phyloP scores from a whole-genome alignment of 148 eudicot species.

The Rhododendron kiyosumense region DNA sequence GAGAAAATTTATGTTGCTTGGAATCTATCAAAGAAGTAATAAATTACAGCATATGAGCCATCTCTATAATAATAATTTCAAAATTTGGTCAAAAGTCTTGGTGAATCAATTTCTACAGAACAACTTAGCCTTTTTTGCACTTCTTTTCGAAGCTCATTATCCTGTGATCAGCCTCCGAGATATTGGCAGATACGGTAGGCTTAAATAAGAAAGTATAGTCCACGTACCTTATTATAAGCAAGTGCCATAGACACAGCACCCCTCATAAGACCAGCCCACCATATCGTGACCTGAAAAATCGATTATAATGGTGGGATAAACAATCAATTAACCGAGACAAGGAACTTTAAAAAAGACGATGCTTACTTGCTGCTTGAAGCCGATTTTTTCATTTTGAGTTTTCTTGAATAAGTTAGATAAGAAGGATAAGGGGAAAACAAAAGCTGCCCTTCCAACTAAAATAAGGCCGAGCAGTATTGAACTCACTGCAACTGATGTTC shows the following conservation, averaged over 20 bases:
- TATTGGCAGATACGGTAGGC: not conserved
- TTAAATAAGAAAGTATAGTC: not conserved
- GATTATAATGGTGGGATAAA: not conserved
- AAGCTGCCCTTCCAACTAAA: constrained; percentile 82
- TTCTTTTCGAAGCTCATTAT: not conserved
- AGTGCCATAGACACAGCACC: constrained; percentile 95
- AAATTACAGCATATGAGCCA: not conserved
- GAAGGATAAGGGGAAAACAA: constrained; percentile 78
- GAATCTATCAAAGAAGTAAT: not conserved
- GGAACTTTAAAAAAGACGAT: not conserved
- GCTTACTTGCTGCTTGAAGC: constrained; percentile 64
- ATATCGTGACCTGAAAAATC: constrained; percentile 54
- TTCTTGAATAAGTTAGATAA: constrained; percentile 55
- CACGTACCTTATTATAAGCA: constrained; percentile 84
- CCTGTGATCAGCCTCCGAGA: not conserved
- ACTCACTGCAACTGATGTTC: constrained; percentile 60
- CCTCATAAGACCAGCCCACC: constrained; percentile 48
- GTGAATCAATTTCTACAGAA: not conserved
- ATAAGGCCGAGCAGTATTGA: constrained; percentile 61
- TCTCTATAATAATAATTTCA: not conserved
- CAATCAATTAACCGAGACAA: not conserved
- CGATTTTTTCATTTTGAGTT: constrained; percentile 40
- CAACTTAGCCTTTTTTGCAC: not conserved
- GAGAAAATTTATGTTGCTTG: not conserved
- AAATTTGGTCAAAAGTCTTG: not conserved